Evolutionary conservation across 2,329 filamentous ascomycete species (phyloP), one percentile per base, ranked within the genome.

Genomic region (Fusarium sacchari): DNA sequence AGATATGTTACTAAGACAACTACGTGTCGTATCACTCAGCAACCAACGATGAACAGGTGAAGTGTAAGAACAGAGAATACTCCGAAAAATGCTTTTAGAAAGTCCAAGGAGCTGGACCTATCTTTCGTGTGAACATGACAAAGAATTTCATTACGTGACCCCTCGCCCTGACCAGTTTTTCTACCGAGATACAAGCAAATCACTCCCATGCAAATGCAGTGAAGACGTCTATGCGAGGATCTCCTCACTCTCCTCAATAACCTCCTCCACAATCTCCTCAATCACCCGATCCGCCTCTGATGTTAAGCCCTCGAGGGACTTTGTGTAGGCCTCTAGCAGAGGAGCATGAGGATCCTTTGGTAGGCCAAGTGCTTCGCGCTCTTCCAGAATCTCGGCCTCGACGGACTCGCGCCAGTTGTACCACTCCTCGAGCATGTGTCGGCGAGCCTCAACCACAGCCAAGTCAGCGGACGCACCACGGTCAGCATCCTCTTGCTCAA

Each of bases 401-500:
- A 94, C 89, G 68, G 88, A 86, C 79, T 90, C 90, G 81, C 95
- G 89, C 94, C 95, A 99, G 64, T 90, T 90, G 78, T 92, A 83
- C 96, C 96, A 99, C 84, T 98, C 96, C 76, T 93, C 90, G 78
- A 99, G 91, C 80, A 94, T 86, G 78, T 90, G 88, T 81, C 96
- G 91, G 77, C 96, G 91, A 76, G 91, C 91, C 84, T 98, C 96
- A 71, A 99, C 93, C 57, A 99, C 95, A 40, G 95, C 96, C 79
- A 95, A 91, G 85, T 98, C 96, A 78, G 96, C 96, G 63, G 94
- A 96, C 71, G 95, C 96, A 80, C 95, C 95, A 81, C 96, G 95
- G 81, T 97, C 95, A 73, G 93, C 90, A 84, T 99, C 97, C 82
- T 97, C 93, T 85, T 97, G 94, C 78, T 99, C 96, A 83, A 99